phyloP scores from a whole-genome alignment of 495 filamentous ascomycete species.

The Penicillium fimorum region DNA sequence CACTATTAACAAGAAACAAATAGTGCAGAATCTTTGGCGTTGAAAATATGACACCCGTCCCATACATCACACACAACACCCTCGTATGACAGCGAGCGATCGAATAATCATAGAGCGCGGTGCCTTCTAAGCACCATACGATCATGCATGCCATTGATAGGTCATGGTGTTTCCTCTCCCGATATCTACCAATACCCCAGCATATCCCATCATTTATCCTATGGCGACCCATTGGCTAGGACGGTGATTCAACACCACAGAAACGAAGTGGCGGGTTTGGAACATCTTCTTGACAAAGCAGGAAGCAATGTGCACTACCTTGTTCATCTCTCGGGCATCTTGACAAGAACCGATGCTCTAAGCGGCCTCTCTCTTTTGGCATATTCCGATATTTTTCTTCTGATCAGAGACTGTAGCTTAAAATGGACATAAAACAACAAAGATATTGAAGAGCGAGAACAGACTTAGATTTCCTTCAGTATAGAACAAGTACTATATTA shows the following conservation, averaged over 20 bases:
- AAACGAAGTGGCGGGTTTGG: neutral
- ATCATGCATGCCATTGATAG: neutral
- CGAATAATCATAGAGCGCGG: neutral
- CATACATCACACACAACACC: neutral
- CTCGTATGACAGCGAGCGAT: neutral
- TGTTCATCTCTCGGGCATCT: neutral
- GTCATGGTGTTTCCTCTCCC: neutral
- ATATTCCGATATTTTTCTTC: neutral
- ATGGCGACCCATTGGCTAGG: neutral
- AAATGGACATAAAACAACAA: neutral
- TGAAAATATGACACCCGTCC: neutral
- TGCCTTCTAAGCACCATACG: neutral
- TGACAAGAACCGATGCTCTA: neutral
- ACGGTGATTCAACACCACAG: neutral
- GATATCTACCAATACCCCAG: neutral
- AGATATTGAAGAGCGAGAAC: neutral
- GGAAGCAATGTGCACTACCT: neutral
- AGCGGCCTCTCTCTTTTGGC: neutral
- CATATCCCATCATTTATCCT: neutral
- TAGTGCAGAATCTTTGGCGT: neutral
- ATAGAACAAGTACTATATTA: neutral
- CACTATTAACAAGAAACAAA: neutral
- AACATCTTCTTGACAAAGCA: neutral
- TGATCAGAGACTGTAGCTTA: neutral
- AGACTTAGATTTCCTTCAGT: neutral